These are phyloP conservation scores for Aspergillus ostianus DNA, from an alignment of 495 filamentous ascomycete genomes.

Conservation along the genomic window DNA sequence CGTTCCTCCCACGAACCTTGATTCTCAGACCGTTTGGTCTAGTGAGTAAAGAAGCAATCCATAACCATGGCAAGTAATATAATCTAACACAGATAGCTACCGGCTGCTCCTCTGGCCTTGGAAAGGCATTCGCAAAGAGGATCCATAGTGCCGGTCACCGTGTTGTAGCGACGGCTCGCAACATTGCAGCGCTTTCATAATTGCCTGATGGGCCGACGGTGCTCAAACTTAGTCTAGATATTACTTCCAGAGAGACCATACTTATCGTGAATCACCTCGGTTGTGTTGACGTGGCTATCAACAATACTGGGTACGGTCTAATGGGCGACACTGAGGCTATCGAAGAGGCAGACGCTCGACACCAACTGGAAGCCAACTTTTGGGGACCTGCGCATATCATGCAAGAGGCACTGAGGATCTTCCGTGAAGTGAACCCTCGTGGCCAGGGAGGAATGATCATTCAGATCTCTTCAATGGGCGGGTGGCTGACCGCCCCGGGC, in stretches of 20 bases:
- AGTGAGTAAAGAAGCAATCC: too few relatives aligned
- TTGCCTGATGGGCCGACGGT: slow-evolving; percentile 34
- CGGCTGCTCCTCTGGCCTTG: slow-evolving; percentile 36
- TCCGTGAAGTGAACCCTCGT: slow-evolving; percentile 34
- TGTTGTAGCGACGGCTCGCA: slow-evolving; percentile 49
- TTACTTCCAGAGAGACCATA: slow-evolving; percentile 24
- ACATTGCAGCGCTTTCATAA: slow-evolving; percentile 32
- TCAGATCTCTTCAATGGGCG: slow-evolving; percentile 55
- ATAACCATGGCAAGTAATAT: too few relatives aligned
- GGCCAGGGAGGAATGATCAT: slow-evolving; percentile 50
- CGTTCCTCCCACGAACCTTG: too few relatives aligned
- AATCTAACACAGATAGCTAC: slow-evolving; percentile 16
- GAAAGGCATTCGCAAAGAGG: slow-evolving; percentile 39
- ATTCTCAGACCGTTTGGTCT: too few relatives aligned
- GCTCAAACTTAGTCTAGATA: slow-evolving; percentile 47
- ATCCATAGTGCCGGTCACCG: slow-evolving; percentile 39
- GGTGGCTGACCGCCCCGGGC: slow-evolving; percentile 43
- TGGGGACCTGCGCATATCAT: slow-evolving; percentile 50
- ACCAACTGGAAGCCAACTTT: slow-evolving; percentile 53
- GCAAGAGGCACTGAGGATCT: slow-evolving; percentile 41
- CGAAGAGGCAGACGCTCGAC: slow-evolving; percentile 34
- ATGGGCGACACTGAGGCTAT: slow-evolving; percentile 47
- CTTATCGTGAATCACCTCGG: slow-evolving; percentile 27
- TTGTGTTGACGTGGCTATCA: slow-evolving; percentile 28
- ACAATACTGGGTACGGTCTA: slow-evolving; percentile 37